Percentiles rank a stretch among this genome's conserved stretches.
These are phyloP conservation scores for Metarhizium robertsii DNA, from an alignment of 2,329 filamentous ascomycete genomes.

Conservation along the genomic window DNA sequence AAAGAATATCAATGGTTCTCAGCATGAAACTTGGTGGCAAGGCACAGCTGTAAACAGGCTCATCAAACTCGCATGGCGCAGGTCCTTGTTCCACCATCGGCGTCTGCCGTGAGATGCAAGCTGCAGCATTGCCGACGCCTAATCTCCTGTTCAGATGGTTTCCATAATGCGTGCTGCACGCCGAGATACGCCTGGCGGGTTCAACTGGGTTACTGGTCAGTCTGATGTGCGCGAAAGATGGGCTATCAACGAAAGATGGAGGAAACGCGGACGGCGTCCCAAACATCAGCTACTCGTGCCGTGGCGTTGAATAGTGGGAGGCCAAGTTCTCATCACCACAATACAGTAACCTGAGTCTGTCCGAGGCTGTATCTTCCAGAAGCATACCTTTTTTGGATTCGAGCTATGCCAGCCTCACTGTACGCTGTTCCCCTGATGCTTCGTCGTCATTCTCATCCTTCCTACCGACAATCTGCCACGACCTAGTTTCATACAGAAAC, in stretches of 20 bases:
- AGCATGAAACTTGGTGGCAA: too few species aligned
- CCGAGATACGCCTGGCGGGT: neutral
- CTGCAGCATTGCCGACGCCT: too few species aligned
- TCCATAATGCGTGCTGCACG: neutral
- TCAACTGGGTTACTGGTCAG: neutral
- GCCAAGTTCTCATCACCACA: too few species aligned
- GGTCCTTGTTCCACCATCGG: too few species aligned
- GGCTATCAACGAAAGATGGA: neutral
- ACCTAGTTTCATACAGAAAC: neutral
- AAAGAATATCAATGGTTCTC: too few species aligned
- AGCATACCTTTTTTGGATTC: neutral
- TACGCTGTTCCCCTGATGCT: neutral
- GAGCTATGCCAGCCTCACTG: neutral
- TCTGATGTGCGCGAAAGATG: neutral
- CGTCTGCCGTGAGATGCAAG: too few species aligned
- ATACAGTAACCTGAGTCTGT: neutral
- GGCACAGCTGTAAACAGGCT: too few species aligned
- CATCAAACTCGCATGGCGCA: too few species aligned
- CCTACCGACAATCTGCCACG: neutral
- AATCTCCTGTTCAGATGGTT: neutral
- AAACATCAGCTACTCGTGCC: too few species aligned
- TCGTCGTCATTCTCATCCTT: neutral
- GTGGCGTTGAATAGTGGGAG: too few species aligned
- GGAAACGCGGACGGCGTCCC: too few species aligned
- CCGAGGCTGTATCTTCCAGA: neutral